Conservation (phyloP, 768 basidiomycete species). For the Termitomyces sp. region DNA sequence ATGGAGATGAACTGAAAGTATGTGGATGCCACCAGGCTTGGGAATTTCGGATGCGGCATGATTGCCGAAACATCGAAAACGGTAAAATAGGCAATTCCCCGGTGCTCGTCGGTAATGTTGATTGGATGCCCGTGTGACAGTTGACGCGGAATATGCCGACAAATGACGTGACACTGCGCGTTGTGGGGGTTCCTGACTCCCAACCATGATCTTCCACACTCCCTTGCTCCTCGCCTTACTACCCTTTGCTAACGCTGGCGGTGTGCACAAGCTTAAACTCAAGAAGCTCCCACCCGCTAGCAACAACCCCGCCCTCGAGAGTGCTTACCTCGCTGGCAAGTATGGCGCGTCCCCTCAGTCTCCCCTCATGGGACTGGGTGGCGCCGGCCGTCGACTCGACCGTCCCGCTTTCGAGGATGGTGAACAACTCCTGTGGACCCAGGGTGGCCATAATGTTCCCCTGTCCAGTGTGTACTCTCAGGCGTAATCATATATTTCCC, state of each 20-base stretch:
- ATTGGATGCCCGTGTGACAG: background rate
- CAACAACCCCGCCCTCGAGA: conserved; percentile 63
- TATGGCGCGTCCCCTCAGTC: conserved; percentile 60
- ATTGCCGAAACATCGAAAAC: background rate
- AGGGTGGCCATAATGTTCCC: conserved; percentile 85
- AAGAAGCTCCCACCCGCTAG: conserved; percentile 71
- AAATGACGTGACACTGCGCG: conserved; percentile 11
- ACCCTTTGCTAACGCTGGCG: conserved; percentile 48
- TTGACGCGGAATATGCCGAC: conserved; percentile 12
- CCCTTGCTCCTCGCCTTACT: conserved; percentile 38
- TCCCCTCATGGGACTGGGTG: conserved; percentile 72
- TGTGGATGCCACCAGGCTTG: background rate
- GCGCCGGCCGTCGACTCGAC: conserved; percentile 57
- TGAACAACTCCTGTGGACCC: conserved; percentile 76
- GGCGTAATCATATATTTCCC: background rate
- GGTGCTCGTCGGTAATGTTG: background rate
- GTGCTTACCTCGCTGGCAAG: conserved; percentile 90
- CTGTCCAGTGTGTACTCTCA: conserved; percentile 65
- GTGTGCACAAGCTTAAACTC: conserved; percentile 83
- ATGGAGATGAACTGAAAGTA: conserved; percentile 10
- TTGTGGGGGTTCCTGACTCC: conserved; percentile 13
- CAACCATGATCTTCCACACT: conserved; percentile 39
- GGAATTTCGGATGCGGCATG: background rate
- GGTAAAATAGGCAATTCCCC: background rate
- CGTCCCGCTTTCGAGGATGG: conserved; percentile 33